These are phyloP conservation scores for Petrea volubilis DNA, from an alignment of 257 asterid genomes.

Conservation along the genomic window DNA sequence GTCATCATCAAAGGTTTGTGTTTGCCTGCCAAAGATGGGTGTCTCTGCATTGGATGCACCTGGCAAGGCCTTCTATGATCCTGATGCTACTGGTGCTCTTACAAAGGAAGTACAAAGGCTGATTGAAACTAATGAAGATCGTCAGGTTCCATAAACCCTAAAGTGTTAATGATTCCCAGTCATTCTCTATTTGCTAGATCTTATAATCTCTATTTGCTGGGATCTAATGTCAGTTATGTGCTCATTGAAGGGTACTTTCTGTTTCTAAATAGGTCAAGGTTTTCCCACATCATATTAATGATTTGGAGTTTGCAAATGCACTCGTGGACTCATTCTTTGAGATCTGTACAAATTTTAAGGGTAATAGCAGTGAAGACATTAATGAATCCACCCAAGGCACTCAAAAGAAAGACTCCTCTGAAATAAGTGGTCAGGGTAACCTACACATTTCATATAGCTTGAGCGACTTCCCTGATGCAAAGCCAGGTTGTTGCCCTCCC, in stretches of 20 bases:
- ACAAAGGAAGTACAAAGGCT: slow-evolving; percentile 64
- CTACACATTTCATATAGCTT: slow-evolving; percentile 44
- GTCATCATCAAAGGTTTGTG: slow-evolving; percentile 63
- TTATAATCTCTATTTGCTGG: slow-evolving; percentile 14
- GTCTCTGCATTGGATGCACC: slow-evolving; percentile 92
- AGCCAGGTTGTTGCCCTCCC: slow-evolving; percentile 57
- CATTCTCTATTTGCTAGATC: neutral
- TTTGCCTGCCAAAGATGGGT: slow-evolving; percentile 90
- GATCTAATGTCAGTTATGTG: neutral
- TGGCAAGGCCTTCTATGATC: slow-evolving; percentile 76
- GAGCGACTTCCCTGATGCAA: slow-evolving; percentile 83
- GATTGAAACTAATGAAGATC: slow-evolving; percentile 50
- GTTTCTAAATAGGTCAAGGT: slow-evolving; percentile 62
- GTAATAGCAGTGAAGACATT: slow-evolving; percentile 31
- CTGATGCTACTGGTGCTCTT: slow-evolving; percentile 76
- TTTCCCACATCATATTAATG: slow-evolving; percentile 82
- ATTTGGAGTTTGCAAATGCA: slow-evolving; percentile 77
- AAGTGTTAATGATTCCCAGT: slow-evolving; percentile 9
- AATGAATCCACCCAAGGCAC: slow-evolving; percentile 37
- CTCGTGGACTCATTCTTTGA: slow-evolving; percentile 81
- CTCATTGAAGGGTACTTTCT: slow-evolving; percentile 8
- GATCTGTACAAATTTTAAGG: slow-evolving; percentile 37
- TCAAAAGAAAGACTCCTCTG: slow-evolving; percentile 38
- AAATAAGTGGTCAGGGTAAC: slow-evolving; percentile 23
- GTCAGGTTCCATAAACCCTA: slow-evolving; percentile 66